Percentiles rank a stretch among this genome's conserved stretches.
These are phyloP conservation scores for Sequoia sempervirens DNA, from an alignment of 75 land plant genomes.

Conservation along the genomic window DNA sequence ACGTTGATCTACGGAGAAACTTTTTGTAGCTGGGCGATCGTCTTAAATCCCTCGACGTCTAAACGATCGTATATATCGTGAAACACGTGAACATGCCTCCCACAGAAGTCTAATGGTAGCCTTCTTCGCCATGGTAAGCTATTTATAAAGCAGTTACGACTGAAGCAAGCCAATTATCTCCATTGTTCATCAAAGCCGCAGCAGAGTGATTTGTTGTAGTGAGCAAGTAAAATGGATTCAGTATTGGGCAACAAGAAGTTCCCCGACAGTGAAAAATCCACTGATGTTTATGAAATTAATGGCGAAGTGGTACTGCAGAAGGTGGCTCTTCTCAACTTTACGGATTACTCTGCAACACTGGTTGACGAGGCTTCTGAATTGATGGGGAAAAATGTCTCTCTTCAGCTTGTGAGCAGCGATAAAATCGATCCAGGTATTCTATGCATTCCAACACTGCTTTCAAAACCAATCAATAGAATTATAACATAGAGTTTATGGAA, in stretches of 20 bases:
- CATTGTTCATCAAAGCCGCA: neutral
- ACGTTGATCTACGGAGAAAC: no score
- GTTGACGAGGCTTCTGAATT: neutral
- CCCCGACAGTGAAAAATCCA: neutral
- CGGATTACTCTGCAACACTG: constrained; percentile 1
- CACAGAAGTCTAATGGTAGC: no score
- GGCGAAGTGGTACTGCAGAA: neutral
- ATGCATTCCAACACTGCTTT: no score
- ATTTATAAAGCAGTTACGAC: no score
- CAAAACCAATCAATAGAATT: no score
- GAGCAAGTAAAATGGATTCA: neutral
- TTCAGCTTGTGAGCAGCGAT: constrained; percentile 2
- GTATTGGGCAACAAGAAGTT: neutral
- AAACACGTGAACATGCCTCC: no score
- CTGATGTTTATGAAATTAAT: neutral
- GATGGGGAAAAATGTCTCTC: neutral
- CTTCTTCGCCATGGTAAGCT: no score
- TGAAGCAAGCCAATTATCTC: neutral
- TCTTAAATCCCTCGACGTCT: no score
- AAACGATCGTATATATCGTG: no score
- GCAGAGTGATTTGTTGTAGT: no score
- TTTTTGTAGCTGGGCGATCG: no score
- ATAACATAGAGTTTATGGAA: no score
- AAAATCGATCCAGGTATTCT: neutral
- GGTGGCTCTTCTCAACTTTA: neutral